Conservation (phyloP, 2,329 filamentous ascomycete genomes). For the Diaporthe vaccinii region DNA sequence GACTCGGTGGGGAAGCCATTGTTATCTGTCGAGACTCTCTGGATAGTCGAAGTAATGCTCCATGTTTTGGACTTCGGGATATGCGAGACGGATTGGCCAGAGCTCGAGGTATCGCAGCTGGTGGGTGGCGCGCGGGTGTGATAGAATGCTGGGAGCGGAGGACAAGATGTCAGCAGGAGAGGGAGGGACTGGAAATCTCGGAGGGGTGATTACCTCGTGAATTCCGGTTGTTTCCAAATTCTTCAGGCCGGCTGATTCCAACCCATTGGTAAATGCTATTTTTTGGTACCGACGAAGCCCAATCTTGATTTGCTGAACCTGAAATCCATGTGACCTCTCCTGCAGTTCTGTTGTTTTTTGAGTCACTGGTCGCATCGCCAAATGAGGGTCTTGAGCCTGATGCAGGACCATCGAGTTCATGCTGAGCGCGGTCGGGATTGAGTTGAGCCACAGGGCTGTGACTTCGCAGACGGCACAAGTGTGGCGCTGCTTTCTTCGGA, state of each 20-base stretch:
- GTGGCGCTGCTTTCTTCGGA: neutral
- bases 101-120: neutral
- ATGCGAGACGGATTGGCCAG: neutral
- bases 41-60: slow-evolving; percentile 30
- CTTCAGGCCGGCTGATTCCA: accelerated
- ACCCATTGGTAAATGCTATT: neutral
- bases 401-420: too few species aligned
- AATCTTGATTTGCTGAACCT: neutral
- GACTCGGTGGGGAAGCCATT: neutral
- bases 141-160: neutral
- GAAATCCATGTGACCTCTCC: neutral
- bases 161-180: neutral
- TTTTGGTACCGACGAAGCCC: slow-evolving; percentile 10
- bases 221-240: too few species aligned
- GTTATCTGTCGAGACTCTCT: slow-evolving; percentile 16
- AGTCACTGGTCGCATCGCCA: neutral
- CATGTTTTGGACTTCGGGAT: slow-evolving; percentile 10
- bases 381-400: too few species aligned
- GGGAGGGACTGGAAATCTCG: accelerated
- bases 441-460: neutral
- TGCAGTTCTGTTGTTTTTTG: neutral
- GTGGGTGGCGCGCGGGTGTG: neutral
- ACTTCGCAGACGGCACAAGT: neutral
- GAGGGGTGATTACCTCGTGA: neutral
- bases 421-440: too few species aligned